phyloP scores from a whole-genome alignment of 2,329 filamentous ascomycete genomes.

The Thermothelomyces thermophilus region DNA sequence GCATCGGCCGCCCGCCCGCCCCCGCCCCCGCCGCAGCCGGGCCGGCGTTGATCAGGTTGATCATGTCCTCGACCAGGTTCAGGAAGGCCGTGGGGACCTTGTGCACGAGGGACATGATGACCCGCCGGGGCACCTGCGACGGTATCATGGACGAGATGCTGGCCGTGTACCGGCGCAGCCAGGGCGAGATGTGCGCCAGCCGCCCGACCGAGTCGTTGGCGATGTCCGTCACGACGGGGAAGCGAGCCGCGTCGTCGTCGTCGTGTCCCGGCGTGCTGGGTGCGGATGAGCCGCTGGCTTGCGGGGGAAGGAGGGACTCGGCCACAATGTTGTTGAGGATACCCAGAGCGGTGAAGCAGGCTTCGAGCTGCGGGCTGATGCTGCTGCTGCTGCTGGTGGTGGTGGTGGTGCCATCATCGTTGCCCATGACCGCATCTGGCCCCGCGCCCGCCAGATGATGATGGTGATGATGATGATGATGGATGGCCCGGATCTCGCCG shows the following conservation, averaged over 20 bases:
- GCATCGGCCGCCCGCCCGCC: not conserved
- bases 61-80: conserved; percentile 30
- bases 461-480: no score
- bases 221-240: not conserved
- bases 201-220: conserved; percentile 16
- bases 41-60: conserved; percentile 21
- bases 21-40: not conserved
- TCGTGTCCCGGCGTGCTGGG: not conserved
- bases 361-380: conserved; percentile 5
- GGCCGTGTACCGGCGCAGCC: conserved; percentile 32
- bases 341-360: conserved; percentile 21
- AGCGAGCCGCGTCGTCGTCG: not conserved
- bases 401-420: no score
- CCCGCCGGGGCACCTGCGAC: conserved; percentile 31
- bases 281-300: not conserved
- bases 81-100: conserved; percentile 31
- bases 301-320: conserved; percentile 15
- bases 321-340: conserved; percentile 23
- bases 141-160: conserved; percentile 30
- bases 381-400: not conserved
- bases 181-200: conserved; percentile 28
- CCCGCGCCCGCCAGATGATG: no score
- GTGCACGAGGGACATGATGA: conserved; percentile 37
- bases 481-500: not conserved
- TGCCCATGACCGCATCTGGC: no score